A percentile compares a stretch with the other conserved stretches of the same genome.
Conservation (phyloP, 371 early-diverging fungal species). For the Chytridium lagenaria region DNA sequence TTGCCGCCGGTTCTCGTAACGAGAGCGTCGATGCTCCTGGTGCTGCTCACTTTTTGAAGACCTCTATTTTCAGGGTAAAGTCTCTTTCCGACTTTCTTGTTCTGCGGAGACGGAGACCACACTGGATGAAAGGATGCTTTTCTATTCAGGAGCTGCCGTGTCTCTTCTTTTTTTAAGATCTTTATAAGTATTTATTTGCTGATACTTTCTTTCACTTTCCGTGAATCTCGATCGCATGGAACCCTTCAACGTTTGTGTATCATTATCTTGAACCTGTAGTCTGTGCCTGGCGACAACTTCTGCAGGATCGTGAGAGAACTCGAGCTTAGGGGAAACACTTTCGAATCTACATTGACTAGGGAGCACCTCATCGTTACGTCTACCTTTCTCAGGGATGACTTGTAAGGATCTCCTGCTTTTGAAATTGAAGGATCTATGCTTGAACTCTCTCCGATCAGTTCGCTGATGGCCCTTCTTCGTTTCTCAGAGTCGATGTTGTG, state of each 20-base stretch:
- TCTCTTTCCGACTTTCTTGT: slow-evolving; percentile 25
- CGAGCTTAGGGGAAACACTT: slow-evolving; percentile 89
- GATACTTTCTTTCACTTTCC: not conserved
- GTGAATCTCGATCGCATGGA: too few relatives aligned
- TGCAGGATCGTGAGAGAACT: slow-evolving; percentile 90
- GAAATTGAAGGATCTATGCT: not conserved
- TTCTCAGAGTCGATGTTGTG: slow-evolving; percentile 81
- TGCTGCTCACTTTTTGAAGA: slow-evolving; percentile 89
- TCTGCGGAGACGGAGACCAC: not conserved
- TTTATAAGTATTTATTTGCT: too few relatives aligned
- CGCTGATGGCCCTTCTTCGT: too few relatives aligned
- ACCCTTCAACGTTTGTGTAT: too few relatives aligned
- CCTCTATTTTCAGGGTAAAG: slow-evolving; percentile 86
- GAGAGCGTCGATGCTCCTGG: slow-evolving; percentile 78
- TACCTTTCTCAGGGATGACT: slow-evolving; percentile 89
- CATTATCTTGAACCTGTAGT: slow-evolving; percentile 41
- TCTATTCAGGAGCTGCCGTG: too few relatives aligned
- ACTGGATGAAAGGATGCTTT: not conserved
- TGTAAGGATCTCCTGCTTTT: slow-evolving; percentile 67
- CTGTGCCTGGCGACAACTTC: slow-evolving; percentile 81
- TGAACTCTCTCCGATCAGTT: slow-evolving; percentile 10
- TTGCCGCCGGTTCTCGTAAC: slow-evolving; percentile 88
- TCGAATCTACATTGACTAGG: slow-evolving; percentile 79
- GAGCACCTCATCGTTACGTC: slow-evolving; percentile 86
- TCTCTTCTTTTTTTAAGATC: not conserved